Base-by-base conservation (phyloP, 345 rosid genomes). In the Rhizophora mangle region DNA sequence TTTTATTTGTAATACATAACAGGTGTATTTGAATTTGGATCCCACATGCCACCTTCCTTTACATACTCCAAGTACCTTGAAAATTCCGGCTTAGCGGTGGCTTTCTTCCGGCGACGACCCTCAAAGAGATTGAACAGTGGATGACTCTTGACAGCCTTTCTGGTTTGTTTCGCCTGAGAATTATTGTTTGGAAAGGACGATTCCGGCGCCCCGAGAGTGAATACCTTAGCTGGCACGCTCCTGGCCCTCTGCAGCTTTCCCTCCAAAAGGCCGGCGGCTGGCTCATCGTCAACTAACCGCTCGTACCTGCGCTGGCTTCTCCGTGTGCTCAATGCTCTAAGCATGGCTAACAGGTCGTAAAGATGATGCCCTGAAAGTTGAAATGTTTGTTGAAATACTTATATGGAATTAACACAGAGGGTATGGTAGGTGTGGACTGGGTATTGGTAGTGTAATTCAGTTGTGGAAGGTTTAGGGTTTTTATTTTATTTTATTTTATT, bases 41-140 rank as follows among this genome's bases (percentile, higher is more conserved):
- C 90, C 93, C 97, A 92, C 31, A 72, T 67, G 24, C 96, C 96
- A 2, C 88, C 93, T 49, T 92, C 94, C 74, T 81, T 89, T 10
- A 89, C 80, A 54, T 89, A 92, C 76, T 87, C 83, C 53, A 92
- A 37, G 70, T 92, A 92, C 81, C 96, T 83, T 0, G 86, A 76
- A 13, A 84, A 83, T 56, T 92, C 94, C 1, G 94, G 94, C 65
- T 69, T 87, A 0, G 94, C 84, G 7, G 89, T 87, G 15, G 89
- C 60, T 60, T 74, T 84, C 89, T 82, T 89, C 80, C 82, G 85
- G 29, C 85, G 79, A 5, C 86, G 78, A 8, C 34, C n/a, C 22
- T 80, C 72, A 15, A 92, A 88, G 34, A 89, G 82, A 67, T 86
- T 81, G 47, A 92, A 54, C 1, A 89, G 72, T 0, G 94, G 97